Base-by-base conservation (phyloP, 345 rosid genomes). In the Salix purpurea region DNA sequence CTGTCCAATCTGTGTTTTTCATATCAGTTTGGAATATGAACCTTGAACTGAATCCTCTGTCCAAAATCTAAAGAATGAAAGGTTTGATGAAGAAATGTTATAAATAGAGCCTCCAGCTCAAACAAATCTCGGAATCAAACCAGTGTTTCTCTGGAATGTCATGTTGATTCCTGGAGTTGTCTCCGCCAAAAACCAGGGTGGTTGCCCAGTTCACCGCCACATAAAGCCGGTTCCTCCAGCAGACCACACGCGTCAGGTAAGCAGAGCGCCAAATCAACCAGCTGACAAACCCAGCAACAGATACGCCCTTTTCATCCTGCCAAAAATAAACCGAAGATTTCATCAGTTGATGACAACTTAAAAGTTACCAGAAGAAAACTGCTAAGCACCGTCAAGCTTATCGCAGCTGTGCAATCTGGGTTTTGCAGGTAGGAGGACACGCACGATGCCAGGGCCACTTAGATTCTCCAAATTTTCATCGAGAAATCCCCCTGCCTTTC, bases 171-270 rank as follows among this genome's bases (percentile, higher is more conserved):
- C 92, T 84, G 66, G 92, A 83, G 71, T 80, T 91, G 23, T 91
- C 94, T 67, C 93, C 86, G 50, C 96, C 96, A 44, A 91, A 91
- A n/a, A 88, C 91, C 14, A 91, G 32, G 13, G 93, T 91, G 10
- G 93, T 91, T 2, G 91, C 89, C 94, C 94, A 91, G 83, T 91
- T 91, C 69, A 91, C 83, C 0, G 89, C 91, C 71, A 90, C 92
- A 18, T 90, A 90, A 71, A 91, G 82, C 83, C 91, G 78, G 82
- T 91, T 91, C 84, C 94, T 87, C 94, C 96, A 91, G 74, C 94
- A 90, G 6, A 91, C 73, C 11, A 91, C 94, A 0, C 96, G 86
- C 3, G 92, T 90, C 62, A 91, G 90, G 69, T 91, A 87, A 11
- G 96, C 96, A 8, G 90, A 91, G 2, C 89, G 86, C 96, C 96